Evolutionary conservation across 768 basidiomycete genomes (phyloP).

Genomic region (Leccinum boreale): DNA sequence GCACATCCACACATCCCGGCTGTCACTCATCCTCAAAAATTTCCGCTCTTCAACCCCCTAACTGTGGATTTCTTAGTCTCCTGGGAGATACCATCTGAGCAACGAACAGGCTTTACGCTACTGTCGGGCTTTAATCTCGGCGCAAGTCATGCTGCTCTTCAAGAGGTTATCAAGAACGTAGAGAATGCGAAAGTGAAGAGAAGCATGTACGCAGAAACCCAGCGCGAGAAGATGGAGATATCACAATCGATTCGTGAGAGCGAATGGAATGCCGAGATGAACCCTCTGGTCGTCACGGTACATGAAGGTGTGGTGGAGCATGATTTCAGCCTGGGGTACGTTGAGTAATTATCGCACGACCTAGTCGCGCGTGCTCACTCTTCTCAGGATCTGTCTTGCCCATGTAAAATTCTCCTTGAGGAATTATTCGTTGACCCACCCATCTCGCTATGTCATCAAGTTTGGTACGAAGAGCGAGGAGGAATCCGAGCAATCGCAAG

Average conservation of each 20-base stretch:
- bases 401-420: conserved; percentile 56
- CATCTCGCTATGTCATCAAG: conserved; percentile 55
- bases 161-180: conserved; percentile 55
- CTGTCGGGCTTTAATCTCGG: conserved; percentile 62
- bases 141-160: conserved; percentile 63
- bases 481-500: conserved; percentile 21
- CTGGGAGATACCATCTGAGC: conserved; percentile 66
- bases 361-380: conserved; percentile 3
- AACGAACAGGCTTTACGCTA: conserved; percentile 58
- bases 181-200: conserved; percentile 66
- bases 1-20: conserved; percentile 58
- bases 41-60: conserved; percentile 76
- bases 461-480: conserved; percentile 32
- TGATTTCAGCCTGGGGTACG: conserved; percentile 72
- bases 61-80: conserved; percentile 71
- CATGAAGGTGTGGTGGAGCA: conserved; percentile 48
- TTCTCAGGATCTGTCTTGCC: conserved; percentile 50
- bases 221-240: conserved; percentile 64
- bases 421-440: conserved; percentile 69
- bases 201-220: conserved; percentile 91
- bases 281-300: conserved; percentile 61
- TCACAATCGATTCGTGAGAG: conserved; percentile 63
- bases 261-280: conserved; percentile 78
- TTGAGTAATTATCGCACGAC: conserved; percentile 9
- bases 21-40: conserved; percentile 52